These are phyloP conservation scores for Leucosporidium yakuticum DNA, from an alignment of 768 basidiomycete genomes.

Conservation along the genomic window DNA sequence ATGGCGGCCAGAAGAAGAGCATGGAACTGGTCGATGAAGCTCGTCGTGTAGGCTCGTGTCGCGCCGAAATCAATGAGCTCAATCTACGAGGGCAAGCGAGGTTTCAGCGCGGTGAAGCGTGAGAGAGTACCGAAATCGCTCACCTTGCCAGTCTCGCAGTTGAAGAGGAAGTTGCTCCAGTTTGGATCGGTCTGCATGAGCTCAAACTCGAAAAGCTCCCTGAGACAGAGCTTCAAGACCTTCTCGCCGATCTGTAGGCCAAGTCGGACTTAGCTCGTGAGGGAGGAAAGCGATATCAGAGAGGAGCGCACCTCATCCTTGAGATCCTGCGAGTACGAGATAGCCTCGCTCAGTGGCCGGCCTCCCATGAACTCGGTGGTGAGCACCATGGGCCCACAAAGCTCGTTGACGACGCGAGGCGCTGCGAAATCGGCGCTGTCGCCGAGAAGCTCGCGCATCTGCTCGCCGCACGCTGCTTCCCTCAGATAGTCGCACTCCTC, in stretches of 20 bases:
- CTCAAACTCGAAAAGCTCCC: constrained; percentile 82
- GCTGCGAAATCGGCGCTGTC: constrained; percentile 67
- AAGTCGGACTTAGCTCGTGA: constrained; percentile 1
- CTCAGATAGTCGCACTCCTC: constrained; percentile 88
- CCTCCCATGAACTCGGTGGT: constrained; percentile 85
- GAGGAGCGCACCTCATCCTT: constrained; percentile 60
- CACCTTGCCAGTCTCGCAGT: constrained; percentile 59
- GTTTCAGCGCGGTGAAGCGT: neutral
- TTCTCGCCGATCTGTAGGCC: constrained; percentile 65
- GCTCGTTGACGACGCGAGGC: constrained; percentile 72
- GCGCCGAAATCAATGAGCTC: constrained; percentile 96
- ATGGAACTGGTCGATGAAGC: constrained; percentile 85
- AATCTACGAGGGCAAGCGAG: constrained; percentile 48
- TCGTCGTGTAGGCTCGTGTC: constrained; percentile 72
- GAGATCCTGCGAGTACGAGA: constrained; percentile 49
- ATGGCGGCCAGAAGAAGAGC: constrained; percentile 75
- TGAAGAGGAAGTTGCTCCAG: constrained; percentile 96
- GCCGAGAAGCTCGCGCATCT: constrained; percentile 49
- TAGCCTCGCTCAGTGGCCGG: constrained; percentile 64
- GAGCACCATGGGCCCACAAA: constrained; percentile 72
- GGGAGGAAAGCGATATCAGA: neutral
- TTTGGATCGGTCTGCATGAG: constrained; percentile 99
- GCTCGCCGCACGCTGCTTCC: constrained; percentile 66
- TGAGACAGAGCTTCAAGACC: constrained; percentile 77
- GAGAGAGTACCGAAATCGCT: neutral